Conservation (phyloP, 306 rosid genomes). For the Psophocarpus tetragonolobus region DNA sequence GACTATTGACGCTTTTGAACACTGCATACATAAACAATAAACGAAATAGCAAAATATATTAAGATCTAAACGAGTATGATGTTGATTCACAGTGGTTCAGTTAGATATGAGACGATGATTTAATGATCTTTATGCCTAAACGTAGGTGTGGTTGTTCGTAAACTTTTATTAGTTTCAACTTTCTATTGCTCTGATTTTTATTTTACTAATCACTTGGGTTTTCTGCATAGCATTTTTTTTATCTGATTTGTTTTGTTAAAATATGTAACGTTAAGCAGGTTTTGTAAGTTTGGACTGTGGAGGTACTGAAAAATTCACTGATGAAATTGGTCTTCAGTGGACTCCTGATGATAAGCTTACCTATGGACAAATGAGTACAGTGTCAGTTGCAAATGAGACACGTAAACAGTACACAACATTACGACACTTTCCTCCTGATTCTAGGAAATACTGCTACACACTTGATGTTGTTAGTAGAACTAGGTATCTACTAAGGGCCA, state of each 20-base stretch:
- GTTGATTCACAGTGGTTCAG: neutral
- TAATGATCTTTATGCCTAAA: neutral
- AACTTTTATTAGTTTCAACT: neutral
- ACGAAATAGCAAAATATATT: neutral
- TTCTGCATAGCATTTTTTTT: neutral
- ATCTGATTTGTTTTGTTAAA: neutral
- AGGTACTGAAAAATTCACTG: slow-evolving; percentile 66
- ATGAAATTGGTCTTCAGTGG: slow-evolving; percentile 83
- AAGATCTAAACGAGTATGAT: slow-evolving; percentile 17
- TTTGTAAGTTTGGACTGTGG: slow-evolving; percentile 96
- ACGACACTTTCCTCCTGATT: slow-evolving; percentile 85
- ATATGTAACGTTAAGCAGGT: slow-evolving; percentile 49
- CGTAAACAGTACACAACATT: slow-evolving; percentile 70
- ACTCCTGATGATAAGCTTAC: slow-evolving; percentile 56
- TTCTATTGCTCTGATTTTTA: neutral
- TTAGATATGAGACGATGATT: slow-evolving; percentile 1
- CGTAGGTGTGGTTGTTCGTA: neutral
- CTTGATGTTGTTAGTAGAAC: slow-evolving; percentile 81
- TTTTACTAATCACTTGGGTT: slow-evolving; percentile 1
- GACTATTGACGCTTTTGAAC: neutral
- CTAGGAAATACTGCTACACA: slow-evolving; percentile 82
- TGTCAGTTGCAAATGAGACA: slow-evolving; percentile 68
- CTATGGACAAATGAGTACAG: slow-evolving; percentile 54
- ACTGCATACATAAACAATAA: neutral
- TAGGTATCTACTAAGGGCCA: slow-evolving; percentile 79